A percentile compares a stretch with the other conserved stretches of the same genome.
Conservation (phyloP, 257 asterid genomes). For the Ajuga chamaepitys region DNA sequence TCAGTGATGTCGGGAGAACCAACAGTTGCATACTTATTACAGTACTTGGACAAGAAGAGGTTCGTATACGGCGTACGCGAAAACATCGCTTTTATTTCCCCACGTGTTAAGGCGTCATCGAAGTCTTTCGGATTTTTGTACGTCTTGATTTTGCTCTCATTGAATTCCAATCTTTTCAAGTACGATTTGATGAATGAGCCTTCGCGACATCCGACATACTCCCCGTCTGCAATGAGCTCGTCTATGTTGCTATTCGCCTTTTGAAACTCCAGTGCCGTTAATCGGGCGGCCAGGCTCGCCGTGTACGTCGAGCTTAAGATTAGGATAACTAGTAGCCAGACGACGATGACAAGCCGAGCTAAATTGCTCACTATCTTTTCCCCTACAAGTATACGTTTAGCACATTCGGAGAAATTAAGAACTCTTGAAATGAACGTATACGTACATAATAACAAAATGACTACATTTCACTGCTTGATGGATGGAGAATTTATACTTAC, state of each 20-base stretch:
- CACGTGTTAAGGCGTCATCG: background rate
- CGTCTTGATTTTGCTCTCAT: background rate
- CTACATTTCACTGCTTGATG: background rate
- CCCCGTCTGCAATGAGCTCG: conserved; percentile 15
- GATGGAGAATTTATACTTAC: conserved; percentile 11
- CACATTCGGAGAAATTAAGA: too few relatives aligned
- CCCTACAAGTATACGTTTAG: conserved; percentile 21
- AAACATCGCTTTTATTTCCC: background rate
- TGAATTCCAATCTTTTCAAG: background rate
- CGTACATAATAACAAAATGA: too few relatives aligned
- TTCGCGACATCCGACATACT: conserved; percentile 24
- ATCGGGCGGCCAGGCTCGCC: conserved; percentile 32
- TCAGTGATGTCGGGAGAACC: conserved; percentile 17
- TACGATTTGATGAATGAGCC: conserved; percentile 23
- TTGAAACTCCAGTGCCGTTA: conserved; percentile 24
- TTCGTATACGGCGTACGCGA: background rate
- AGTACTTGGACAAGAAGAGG: conserved; percentile 25
- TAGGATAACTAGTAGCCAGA: conserved; percentile 37
- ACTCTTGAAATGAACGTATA: too few relatives aligned
- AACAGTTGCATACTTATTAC: conserved; percentile 21
- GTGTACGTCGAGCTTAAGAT: conserved; percentile 34
- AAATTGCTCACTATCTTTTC: conserved; percentile 38
- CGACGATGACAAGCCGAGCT: conserved; percentile 24
- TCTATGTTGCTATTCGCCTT: conserved; percentile 12
- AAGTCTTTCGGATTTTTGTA: background rate